phyloP scores from a whole-genome alignment of 164 flowering plant species.

The Nymphaea thermarum region DNA sequence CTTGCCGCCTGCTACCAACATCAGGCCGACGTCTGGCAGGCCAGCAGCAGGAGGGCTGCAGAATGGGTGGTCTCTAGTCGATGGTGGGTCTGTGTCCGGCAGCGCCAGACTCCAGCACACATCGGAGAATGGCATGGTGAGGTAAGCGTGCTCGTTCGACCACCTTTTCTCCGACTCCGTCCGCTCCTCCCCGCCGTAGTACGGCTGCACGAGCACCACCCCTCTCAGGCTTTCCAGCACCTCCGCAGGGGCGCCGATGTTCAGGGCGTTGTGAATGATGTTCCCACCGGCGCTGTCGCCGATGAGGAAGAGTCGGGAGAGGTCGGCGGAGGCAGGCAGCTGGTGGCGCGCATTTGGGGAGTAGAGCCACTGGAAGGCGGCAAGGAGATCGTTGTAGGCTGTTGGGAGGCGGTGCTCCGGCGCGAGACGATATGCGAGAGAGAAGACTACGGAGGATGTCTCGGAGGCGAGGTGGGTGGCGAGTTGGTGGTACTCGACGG shows the following conservation, averaged over 20 bases:
- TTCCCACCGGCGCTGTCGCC: constrained; percentile 76
- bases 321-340: constrained; percentile 11
- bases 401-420: constrained; percentile 23
- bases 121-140: constrained; percentile 30
- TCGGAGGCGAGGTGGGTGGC: constrained; percentile 41
- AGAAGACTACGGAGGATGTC: constrained; percentile 42
- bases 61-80: constrained; percentile 47
- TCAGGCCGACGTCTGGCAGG: background rate
- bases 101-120: constrained; percentile 41
- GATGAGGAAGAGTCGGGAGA: constrained; percentile 18
- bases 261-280: constrained; percentile 43
- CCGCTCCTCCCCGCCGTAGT: constrained; percentile 39
- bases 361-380: constrained; percentile 12
- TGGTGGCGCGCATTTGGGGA: background rate
- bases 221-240: constrained; percentile 1
- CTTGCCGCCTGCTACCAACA: background rate
- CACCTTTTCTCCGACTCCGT: background rate
- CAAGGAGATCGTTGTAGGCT: constrained; percentile 26
- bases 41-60: constrained; percentile 23
- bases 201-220: constrained; percentile 10
- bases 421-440: constrained; percentile 39
- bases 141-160: constrained; percentile 13
- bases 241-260: constrained; percentile 4
- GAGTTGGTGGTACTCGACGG: constrained; percentile 36
- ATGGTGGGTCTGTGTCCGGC: constrained; percentile 20